These are phyloP conservation scores for Metschnikowia lunata DNA, from an alignment of 805 yeast species.

Conservation along the genomic window DNA sequence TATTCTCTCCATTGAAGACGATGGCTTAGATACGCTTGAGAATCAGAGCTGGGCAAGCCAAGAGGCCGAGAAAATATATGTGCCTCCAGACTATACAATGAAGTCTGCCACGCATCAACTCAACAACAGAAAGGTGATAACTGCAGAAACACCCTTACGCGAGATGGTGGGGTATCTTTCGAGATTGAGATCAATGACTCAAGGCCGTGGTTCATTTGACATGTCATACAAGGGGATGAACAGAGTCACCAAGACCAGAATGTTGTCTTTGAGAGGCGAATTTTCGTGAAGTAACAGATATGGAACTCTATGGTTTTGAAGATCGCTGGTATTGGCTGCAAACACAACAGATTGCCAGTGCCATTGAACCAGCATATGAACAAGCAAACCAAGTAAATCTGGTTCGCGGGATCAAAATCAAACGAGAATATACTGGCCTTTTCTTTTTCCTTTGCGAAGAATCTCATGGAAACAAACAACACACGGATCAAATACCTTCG, in stretches of 20 bases:
- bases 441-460: too few species aligned
- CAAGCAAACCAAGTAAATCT: too few species aligned
- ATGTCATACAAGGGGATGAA: slow-evolving; percentile 78
- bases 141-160: slow-evolving; percentile 79
- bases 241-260: slow-evolving; percentile 39
- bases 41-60: slow-evolving; percentile 44
- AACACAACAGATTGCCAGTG: too few species aligned
- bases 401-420: too few species aligned
- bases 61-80: slow-evolving; percentile 57
- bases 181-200: slow-evolving; percentile 74
- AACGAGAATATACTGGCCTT: too few species aligned
- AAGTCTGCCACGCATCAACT: slow-evolving; percentile 19
- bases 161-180: slow-evolving; percentile 89
- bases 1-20: slow-evolving; percentile 70
- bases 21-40: slow-evolving; percentile 34
- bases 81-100: slow-evolving; percentile 75
- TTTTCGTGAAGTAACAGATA: slow-evolving; percentile 4
- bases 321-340: too few species aligned
- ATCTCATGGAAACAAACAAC: too few species aligned
- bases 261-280: slow-evolving; percentile 13
- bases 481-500: too few species aligned
- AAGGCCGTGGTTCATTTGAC: slow-evolving; percentile 81
- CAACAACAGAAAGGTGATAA: slow-evolving; percentile 49
- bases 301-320: too few species aligned
- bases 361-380: too few species aligned